Conservation (phyloP, 768 basidiomycete species). For the Auriscalpium orientale region DNA sequence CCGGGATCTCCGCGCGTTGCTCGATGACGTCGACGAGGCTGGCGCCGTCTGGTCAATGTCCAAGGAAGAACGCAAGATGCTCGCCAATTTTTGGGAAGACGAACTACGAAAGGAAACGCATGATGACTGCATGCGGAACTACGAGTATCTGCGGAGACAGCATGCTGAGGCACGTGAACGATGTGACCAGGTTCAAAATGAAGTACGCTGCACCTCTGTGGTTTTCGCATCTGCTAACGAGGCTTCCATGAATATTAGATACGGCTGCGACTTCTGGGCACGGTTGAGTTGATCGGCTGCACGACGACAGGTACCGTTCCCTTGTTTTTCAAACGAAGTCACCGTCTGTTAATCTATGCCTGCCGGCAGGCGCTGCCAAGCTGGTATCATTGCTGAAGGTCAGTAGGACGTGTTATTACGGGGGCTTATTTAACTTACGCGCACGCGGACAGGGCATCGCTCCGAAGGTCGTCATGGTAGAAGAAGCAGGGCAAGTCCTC, state of each 20-base stretch:
- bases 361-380: conserved; percentile 54
- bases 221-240: not conserved
- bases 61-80: conserved; percentile 33
- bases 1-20: conserved; percentile 23
- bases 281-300: conserved; percentile 61
- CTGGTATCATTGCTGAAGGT: conserved; percentile 51
- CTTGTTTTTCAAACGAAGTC: too few relatives aligned
- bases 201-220: conserved; percentile 31
- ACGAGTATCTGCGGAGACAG: conserved; percentile 31
- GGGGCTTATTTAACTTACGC: too few relatives aligned
- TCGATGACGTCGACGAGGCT: conserved; percentile 27
- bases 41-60: conserved; percentile 51
- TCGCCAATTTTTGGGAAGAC: conserved; percentile 42
- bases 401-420: not conserved
- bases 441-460: conserved; percentile 36
- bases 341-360: too few relatives aligned
- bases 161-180: conserved; percentile 32
- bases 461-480: conserved; percentile 61
- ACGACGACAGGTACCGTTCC: conserved; percentile 52
- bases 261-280: conserved; percentile 44
- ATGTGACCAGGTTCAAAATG: conserved; percentile 38
- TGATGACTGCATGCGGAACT: conserved; percentile 30
- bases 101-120: conserved; percentile 29
- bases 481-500: conserved; percentile 78
- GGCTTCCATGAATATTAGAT: conserved; percentile 29